A percentile compares a stretch with the other conserved stretches of the same genome.
Evolutionary conservation across 1,139 yeast genomes (phyloP).

Genomic region (Candida sanyaensis): DNA sequence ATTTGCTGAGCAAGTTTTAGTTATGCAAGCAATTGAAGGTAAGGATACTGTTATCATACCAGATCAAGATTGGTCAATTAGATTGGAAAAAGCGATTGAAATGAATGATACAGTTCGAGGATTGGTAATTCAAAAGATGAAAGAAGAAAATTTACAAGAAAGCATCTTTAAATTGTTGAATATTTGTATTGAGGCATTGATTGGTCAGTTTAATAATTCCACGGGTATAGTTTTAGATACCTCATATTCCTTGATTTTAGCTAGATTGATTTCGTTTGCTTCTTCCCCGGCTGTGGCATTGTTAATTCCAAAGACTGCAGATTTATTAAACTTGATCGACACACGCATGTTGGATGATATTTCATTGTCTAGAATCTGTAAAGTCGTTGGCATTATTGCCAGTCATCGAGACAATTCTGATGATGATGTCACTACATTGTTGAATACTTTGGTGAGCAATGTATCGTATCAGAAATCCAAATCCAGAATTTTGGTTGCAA

Average conservation of each 20-base stretch:
- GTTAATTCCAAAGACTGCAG: slow-evolving; percentile 20
- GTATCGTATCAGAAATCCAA: slow-evolving; percentile 19
- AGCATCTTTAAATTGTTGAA: slow-evolving; percentile 19
- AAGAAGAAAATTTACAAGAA: slow-evolving; percentile 14
- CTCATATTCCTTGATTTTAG: slow-evolving; percentile 30
- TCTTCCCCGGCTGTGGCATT: slow-evolving; percentile 29
- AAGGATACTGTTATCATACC: slow-evolving; percentile 57
- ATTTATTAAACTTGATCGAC: slow-evolving; percentile 24
- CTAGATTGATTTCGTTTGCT: slow-evolving; percentile 37
- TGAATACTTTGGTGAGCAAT: slow-evolving; percentile 14
- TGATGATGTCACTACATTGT: slow-evolving; percentile 12
- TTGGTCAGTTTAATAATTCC: slow-evolving; percentile 23
- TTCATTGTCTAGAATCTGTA: slow-evolving; percentile 42
- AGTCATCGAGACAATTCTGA: slow-evolving; percentile 37
- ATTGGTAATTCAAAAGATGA: slow-evolving; percentile 31
- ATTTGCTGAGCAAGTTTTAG: slow-evolving; percentile 56
- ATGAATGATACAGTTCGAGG: slow-evolving; percentile 56
- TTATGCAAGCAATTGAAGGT: slow-evolving; percentile 61
- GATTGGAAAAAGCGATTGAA: slow-evolving; percentile 72
- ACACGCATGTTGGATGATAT: slow-evolving; percentile 31
- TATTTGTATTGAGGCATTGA: slow-evolving; percentile 30
- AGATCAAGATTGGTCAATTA: slow-evolving; percentile 75
- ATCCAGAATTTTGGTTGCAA: slow-evolving; percentile 37
- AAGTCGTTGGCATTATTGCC: slow-evolving; percentile 56
- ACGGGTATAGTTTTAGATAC: slow-evolving; percentile 18